Evolutionary conservation across 306 rosid species (phyloP).

Genomic region (Purshia tridentata): DNA sequence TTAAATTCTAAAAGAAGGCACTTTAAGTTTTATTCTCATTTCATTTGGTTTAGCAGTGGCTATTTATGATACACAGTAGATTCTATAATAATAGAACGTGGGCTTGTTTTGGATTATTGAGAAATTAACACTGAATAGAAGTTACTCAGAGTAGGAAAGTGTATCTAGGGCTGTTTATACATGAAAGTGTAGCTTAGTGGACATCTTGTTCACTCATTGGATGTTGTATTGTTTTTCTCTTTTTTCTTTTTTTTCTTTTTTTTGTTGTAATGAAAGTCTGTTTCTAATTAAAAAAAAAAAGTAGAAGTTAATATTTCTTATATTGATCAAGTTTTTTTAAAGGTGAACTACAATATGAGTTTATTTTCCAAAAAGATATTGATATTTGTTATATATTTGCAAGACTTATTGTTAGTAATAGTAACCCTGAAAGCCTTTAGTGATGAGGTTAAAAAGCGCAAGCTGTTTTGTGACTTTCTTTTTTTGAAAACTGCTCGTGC

Average conservation of each 20-base stretch:
- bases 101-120: background rate
- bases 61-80: background rate
- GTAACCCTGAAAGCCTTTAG: background rate
- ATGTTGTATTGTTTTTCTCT: too few relatives aligned
- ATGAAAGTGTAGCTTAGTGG: too few relatives aligned
- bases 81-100: background rate
- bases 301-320: background rate
- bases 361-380: too few relatives aligned
- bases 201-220: too few relatives aligned
- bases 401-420: background rate
- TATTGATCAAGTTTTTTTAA: background rate
- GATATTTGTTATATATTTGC: background rate
- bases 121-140: background rate
- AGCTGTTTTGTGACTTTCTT: background rate
- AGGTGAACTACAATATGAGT: background rate
- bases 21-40: too few relatives aligned
- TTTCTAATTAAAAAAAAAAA: too few relatives aligned
- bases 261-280: too few relatives aligned
- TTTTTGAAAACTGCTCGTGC: constrained; percentile 10
- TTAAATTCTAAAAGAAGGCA: too few relatives aligned
- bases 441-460: background rate
- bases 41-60: too few relatives aligned
- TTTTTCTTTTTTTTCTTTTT: too few relatives aligned
- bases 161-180: too few relatives aligned
- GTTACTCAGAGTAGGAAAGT: too few relatives aligned